These are phyloP conservation scores for Wickerhamiella australiensis DNA, from an alignment of 805 yeast species.

Conservation along the genomic window DNA sequence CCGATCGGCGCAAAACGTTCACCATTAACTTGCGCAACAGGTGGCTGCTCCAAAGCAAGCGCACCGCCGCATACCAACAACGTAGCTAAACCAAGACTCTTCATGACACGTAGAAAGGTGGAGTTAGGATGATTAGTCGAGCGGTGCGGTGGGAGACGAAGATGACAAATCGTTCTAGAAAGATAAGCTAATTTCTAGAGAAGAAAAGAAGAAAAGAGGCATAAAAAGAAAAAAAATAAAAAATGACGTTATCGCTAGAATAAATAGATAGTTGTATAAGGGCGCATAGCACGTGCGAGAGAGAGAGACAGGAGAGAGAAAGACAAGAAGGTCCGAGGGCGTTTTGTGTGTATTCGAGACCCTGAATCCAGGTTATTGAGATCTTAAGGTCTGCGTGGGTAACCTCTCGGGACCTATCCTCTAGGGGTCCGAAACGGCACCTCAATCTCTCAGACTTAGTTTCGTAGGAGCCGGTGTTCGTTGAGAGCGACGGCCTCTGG, in stretches of 20 bases:
- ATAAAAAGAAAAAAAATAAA: neutral
- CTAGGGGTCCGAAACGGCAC: too few species aligned
- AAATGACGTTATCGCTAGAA: neutral
- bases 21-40: conserved; percentile 11
- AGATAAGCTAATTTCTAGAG: neutral
- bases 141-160: neutral
- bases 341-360: too few species aligned
- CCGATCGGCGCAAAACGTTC: conserved; percentile 7
- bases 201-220: neutral
- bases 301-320: too few species aligned
- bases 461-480: conserved; percentile 2
- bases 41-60: conserved; percentile 8
- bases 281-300: too few species aligned
- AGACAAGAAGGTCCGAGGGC: too few species aligned
- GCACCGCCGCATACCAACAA: conserved; percentile 11
- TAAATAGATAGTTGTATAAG: neutral
- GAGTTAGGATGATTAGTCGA: too few species aligned
- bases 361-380: too few species aligned
- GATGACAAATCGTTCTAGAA: conserved; percentile 1
- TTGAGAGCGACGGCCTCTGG: conserved; percentile 1
- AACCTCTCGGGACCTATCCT: too few species aligned
- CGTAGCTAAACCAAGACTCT: conserved; percentile 7
- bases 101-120: conserved; percentile 9
- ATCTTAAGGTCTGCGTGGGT: neutral
- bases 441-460: neutral